Evolutionary conservation across 148 eudicot genomes (phyloP), one percentile per base, ranked within the genome.

Genomic region (Polygonum aviculare): DNA sequence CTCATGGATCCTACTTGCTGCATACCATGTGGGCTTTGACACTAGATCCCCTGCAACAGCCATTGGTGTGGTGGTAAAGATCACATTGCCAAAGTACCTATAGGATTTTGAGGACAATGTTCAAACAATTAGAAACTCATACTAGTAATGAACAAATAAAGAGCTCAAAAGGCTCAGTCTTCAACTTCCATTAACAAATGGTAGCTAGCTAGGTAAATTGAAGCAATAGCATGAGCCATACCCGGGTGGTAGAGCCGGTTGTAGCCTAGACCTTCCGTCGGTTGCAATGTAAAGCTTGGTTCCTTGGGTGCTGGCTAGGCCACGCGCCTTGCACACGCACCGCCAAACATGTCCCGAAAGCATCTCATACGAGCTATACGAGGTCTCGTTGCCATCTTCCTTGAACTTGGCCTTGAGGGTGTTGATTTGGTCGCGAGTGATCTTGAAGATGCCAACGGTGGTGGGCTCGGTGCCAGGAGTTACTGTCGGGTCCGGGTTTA

Each of bases 311-410:
- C 44, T 45, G 4, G 73, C 7, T 14, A 80, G 50, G 4, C 77
- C 77, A 0, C 85, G 80, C 5, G 85, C 85, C 59, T 62, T 83
- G 33, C 82, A 78, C 6, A 77, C 75, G 49, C 77, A 55, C 2
- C 79, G 63, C 85, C 83, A 83, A 9, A 80, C 77, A 35, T 83
- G 85, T 11, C 79, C 85, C 3, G 85, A 80, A 31, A 83, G 9
- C 69, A 83, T 79, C 77, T 83, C 79, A 14, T 72, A 83, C 14
- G 85, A 70, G 39, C 79, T 80, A 14, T 65, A 51, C 50, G 33
- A 65, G 16, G n/a, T 10, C 0, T 4, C 6, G 35, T 44, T 77
- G 2, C 79, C 79, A n/a, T 16, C 6, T 21, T 77, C 75, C 12
- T 36, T 47, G 8, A 76, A 79, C 8, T 35, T 54, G 52, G 80